Evolutionary conservation across 2,329 filamentous ascomycete genomes (phyloP).

Genomic region (Truncatella angustata): DNA sequence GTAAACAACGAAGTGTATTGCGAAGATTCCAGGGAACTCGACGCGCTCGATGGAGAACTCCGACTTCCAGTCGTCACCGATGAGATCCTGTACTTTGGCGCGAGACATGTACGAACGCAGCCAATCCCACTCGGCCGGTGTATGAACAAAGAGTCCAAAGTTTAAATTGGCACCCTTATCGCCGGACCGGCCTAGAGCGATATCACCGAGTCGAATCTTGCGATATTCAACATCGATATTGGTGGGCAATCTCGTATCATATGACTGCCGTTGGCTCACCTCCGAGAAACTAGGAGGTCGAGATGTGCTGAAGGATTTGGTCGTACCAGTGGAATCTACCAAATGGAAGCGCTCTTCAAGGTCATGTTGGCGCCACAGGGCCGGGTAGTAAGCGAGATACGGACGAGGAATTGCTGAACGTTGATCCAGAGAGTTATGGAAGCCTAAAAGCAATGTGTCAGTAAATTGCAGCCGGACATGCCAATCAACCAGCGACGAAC

Average conservation of each 20-base stretch:
- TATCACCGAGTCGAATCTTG: slow-evolving; percentile 12
- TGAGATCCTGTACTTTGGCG: slow-evolving; percentile 30
- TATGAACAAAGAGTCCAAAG: slow-evolving; percentile 14
- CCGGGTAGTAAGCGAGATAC: neutral
- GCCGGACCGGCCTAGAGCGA: slow-evolving; percentile 14
- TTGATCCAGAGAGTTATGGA: neutral
- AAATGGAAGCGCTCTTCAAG: neutral
- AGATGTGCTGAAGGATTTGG: neutral
- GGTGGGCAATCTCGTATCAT: slow-evolving; percentile 1
- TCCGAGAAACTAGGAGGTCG: neutral
- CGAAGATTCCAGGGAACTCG: slow-evolving; percentile 34
- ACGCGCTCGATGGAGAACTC: slow-evolving; percentile 35
- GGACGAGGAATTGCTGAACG: neutral
- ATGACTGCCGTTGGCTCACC: neutral
- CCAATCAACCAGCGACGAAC: neutral
- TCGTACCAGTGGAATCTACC: neutral
- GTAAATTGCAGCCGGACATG: neutral
- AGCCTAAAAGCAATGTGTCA: neutral
- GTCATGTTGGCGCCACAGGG: neutral
- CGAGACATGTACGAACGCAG: slow-evolving; percentile 31
- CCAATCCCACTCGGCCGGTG: slow-evolving; percentile 34
- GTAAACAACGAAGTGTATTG: slow-evolving; percentile 43
- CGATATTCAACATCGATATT: neutral
- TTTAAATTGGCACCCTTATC: slow-evolving; percentile 19
- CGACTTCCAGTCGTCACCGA: slow-evolving; percentile 37